Percentiles rank a stretch among this genome's conserved stretches.
Conservation (phyloP, 495 filamentous ascomycete genomes). For the Daldinia vernicosa region DNA sequence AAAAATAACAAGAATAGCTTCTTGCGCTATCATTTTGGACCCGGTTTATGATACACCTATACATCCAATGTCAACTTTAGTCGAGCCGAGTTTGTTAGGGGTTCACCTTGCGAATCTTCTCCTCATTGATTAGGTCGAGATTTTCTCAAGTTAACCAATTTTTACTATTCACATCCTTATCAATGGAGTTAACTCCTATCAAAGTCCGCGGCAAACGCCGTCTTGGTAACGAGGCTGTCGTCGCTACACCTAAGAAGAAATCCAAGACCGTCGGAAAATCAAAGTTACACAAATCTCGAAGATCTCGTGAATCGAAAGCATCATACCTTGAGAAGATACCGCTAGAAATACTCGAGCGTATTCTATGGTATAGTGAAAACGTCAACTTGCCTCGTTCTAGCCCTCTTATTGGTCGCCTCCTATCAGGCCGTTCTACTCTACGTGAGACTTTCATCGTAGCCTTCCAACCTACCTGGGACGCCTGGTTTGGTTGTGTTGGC, state of each 20-base stretch:
- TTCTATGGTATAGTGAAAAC: constrained; percentile 53
- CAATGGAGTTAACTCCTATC: constrained; percentile 46
- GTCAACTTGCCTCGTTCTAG: constrained; percentile 50
- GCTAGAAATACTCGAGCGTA: constrained; percentile 54
- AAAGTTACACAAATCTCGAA: constrained; percentile 5
- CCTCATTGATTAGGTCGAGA: not conserved
- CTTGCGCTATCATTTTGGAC: not conserved
- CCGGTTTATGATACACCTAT: not conserved
- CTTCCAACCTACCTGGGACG: constrained; percentile 53
- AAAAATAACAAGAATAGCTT: not conserved
- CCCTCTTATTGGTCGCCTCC: constrained; percentile 46
- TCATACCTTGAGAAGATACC: constrained; percentile 52
- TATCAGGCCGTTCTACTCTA: constrained; percentile 45
- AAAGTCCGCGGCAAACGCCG: constrained; percentile 43
- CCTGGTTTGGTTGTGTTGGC: constrained; percentile 39
- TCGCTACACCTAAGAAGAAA: constrained; percentile 8
- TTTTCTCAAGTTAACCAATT: not conserved
- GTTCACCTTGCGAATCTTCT: not conserved
- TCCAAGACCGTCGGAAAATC: constrained; percentile 4
- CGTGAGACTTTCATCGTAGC: constrained; percentile 44
- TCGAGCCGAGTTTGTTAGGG: not conserved
- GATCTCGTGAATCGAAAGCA: constrained; percentile 18
- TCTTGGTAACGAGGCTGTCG: constrained; percentile 2
- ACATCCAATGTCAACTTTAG: not conserved
- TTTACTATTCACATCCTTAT: not conserved